phyloP scores from a whole-genome alignment of 805 yeast genomes.

The Zygoascus bituminiphila region DNA sequence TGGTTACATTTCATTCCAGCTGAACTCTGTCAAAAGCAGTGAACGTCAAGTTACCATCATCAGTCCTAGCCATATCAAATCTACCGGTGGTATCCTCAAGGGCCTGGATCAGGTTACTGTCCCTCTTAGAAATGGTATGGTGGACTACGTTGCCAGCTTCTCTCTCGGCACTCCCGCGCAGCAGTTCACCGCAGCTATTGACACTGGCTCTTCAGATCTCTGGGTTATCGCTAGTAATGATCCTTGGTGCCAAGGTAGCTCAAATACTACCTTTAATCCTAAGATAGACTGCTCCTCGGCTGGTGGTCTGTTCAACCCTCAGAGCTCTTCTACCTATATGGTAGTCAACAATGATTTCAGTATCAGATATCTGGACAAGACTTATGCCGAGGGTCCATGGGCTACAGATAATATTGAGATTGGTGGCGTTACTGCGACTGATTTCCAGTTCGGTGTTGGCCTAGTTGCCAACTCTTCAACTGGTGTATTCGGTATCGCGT shows the following conservation, averaged over 20 bases:
- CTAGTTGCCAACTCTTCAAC: constrained; percentile 10
- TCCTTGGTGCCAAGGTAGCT: not conserved
- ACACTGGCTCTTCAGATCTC: constrained; percentile 63
- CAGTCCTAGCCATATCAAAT: not conserved
- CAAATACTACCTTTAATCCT: not conserved
- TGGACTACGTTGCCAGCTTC: constrained; percentile 11
- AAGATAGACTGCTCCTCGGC: constrained; percentile 18
- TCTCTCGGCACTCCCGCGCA: constrained; percentile 51
- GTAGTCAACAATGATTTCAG: constrained; percentile 16
- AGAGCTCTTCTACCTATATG: constrained; percentile 19
- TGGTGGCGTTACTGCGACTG: constrained; percentile 37
- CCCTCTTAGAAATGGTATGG: constrained; percentile 6
- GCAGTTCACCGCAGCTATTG: constrained; percentile 44
- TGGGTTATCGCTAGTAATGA: constrained; percentile 37
- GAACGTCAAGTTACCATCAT: not conserved
- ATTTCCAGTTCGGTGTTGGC: constrained; percentile 24
- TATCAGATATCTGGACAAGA: constrained; percentile 30
- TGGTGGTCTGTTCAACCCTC: not conserved
- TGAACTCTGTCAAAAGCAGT: not conserved
- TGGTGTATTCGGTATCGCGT: constrained; percentile 25
- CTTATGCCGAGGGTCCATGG: constrained; percentile 40
- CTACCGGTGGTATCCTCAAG: not conserved
- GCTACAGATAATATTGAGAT: constrained; percentile 53
- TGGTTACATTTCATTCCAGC: not conserved
- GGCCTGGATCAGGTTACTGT: not conserved